Percentiles rank a stretch among this genome's conserved stretches.
These are phyloP conservation scores for Cicer arietinum DNA, from an alignment of 306 rosid species.

Conservation along the genomic window DNA sequence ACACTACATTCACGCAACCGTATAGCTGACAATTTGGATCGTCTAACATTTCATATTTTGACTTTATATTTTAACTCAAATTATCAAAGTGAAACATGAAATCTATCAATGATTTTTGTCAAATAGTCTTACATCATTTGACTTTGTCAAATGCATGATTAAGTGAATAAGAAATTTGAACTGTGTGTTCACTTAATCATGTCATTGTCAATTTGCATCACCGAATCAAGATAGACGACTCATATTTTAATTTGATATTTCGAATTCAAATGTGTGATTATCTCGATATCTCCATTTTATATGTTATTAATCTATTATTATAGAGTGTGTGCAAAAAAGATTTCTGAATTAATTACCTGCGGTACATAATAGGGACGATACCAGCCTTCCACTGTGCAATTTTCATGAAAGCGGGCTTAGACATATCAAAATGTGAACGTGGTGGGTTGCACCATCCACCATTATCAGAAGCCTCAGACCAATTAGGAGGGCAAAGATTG, in stretches of 20 bases:
- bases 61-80: not conserved
- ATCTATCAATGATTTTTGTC: not conserved
- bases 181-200: not conserved
- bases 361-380: conserved; percentile 74
- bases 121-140: not conserved
- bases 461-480: conserved; percentile 66
- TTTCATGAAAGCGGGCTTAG: conserved; percentile 94
- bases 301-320: not conserved
- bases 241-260: too few species aligned
- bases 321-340: not conserved
- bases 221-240: too few species aligned
- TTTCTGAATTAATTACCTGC: conserved; percentile 56
- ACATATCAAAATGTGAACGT: conserved; percentile 80
- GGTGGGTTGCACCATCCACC: conserved; percentile 99
- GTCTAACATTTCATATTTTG: not conserved
- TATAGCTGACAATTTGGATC: too few species aligned
- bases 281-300: not conserved
- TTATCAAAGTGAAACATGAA: not conserved
- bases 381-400: conserved; percentile 80
- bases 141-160: not conserved
- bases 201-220: not conserved
- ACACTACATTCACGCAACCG: not conserved
- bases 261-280: too few species aligned
- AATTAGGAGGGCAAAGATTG: conserved; percentile 87
- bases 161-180: not conserved